phyloP scores from a whole-genome alignment of 1,284 basidiomycete species.

The Fomitopsis betulina region DNA sequence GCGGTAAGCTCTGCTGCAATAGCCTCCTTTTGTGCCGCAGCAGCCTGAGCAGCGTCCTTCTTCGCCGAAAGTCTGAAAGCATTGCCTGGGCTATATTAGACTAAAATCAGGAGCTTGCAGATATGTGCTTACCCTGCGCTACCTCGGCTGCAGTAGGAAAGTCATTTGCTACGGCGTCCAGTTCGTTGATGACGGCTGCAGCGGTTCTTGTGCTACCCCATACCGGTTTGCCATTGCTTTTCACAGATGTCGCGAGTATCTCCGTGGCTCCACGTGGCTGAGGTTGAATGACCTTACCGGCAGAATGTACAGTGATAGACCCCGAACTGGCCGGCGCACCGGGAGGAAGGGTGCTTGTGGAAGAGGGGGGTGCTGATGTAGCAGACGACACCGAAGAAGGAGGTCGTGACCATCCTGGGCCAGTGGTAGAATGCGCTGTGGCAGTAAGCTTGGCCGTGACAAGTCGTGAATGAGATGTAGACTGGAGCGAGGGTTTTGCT shows the following conservation, averaged over 20 bases:
- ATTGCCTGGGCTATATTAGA: constrained; percentile 17
- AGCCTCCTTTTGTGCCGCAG: constrained; percentile 52
- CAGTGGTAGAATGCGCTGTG: constrained; percentile 47
- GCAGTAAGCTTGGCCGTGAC: constrained; percentile 84
- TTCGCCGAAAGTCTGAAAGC: constrained; percentile 25
- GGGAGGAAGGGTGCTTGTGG: constrained; percentile 23
- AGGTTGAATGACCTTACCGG: constrained; percentile 65
- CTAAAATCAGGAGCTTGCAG: neutral
- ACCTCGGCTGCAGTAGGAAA: constrained; percentile 95
- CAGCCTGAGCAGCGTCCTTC: constrained; percentile 31
- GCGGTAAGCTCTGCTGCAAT: constrained; percentile 62
- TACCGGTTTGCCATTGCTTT: constrained; percentile 42
- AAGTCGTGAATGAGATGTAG: constrained; percentile 64
- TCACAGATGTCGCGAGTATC: constrained; percentile 29
- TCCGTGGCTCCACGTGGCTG: constrained; percentile 44
- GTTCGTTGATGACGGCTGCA: constrained; percentile 25
- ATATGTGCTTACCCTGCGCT: constrained; percentile 57
- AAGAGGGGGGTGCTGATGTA: constrained; percentile 36
- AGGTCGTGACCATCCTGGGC: constrained; percentile 73
- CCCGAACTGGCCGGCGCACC: constrained; percentile 21
- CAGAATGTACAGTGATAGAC: constrained; percentile 43
- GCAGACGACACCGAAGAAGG: constrained; percentile 62
- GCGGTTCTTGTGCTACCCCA: constrained; percentile 57
- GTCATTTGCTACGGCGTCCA: constrained; percentile 48
- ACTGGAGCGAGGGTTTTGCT: constrained; percentile 56